phyloP scores from a whole-genome alignment of 2,329 filamentous ascomycete species.

The Scedosporium apiospermum region DNA sequence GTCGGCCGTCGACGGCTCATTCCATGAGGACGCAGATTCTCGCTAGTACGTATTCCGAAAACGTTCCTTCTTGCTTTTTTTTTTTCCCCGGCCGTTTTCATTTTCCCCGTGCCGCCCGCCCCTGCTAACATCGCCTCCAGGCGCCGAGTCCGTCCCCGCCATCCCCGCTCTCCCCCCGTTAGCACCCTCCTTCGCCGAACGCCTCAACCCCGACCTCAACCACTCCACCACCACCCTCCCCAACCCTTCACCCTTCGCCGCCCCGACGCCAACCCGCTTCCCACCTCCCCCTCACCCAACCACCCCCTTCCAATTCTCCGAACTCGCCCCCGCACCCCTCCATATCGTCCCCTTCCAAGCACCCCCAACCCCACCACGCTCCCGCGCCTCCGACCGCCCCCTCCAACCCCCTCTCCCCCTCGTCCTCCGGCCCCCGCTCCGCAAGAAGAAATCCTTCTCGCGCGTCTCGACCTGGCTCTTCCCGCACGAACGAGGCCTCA shows the following conservation, averaged over 20 bases:
- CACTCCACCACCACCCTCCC: conserved; percentile 24
- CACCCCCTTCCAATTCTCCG: conserved; percentile 13
- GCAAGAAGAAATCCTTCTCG: conserved; percentile 60
- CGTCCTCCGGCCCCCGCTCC: conserved; percentile 47
- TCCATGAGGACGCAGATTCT: conserved; percentile 20
- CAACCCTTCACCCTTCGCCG: conserved; percentile 6
- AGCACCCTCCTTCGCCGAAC: conserved; percentile 48
- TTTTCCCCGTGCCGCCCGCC: background rate
- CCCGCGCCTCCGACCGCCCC: conserved; percentile 14
- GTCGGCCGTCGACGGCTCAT: conserved; percentile 42
- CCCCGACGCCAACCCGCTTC: conserved; percentile 5
- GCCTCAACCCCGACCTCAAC: conserved; percentile 34
- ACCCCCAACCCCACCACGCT: background rate
- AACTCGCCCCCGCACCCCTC: background rate
- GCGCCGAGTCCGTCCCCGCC: conserved; percentile 41
- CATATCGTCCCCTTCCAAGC: background rate
- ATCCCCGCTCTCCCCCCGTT: conserved; percentile 48
- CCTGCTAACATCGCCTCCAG: conserved; percentile 16
- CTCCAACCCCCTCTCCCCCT: conserved; percentile 49
- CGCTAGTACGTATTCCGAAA: conserved; percentile 15
- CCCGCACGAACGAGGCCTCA: conserved; percentile 27
- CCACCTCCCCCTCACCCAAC: background rate
- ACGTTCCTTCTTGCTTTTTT: background rate
- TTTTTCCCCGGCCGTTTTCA: background rate
- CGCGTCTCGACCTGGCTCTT: conserved; percentile 52